phyloP scores from a whole-genome alignment of 495 filamentous ascomycete species.

The Letharia lupina region DNA sequence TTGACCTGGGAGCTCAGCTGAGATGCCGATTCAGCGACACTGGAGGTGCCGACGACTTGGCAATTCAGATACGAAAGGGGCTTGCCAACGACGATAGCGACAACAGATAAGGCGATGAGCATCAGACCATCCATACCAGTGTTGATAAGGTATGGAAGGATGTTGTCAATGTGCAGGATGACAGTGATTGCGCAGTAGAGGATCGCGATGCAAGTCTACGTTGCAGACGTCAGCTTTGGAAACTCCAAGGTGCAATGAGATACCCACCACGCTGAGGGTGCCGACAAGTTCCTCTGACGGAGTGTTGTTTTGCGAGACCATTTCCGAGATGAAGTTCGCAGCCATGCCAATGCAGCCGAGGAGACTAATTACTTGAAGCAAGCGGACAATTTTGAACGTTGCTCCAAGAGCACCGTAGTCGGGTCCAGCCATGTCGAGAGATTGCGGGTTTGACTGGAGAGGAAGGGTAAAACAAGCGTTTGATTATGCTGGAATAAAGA shows the following conservation, averaged over 20 bases:
- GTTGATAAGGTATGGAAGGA: slow-evolving; percentile 63
- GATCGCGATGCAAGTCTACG: slow-evolving; percentile 62
- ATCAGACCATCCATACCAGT: slow-evolving; percentile 56
- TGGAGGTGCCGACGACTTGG: slow-evolving; percentile 40
- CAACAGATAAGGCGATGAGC: slow-evolving; percentile 62
- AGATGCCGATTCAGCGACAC: slow-evolving; percentile 35
- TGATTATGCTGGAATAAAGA: not conserved
- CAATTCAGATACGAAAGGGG: slow-evolving; percentile 75
- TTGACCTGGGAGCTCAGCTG: slow-evolving; percentile 39
- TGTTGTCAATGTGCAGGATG: slow-evolving; percentile 67
- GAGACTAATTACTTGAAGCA: slow-evolving; percentile 62
- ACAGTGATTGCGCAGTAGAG: slow-evolving; percentile 68
- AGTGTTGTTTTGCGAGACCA: slow-evolving; percentile 52
- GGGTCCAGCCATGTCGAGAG: slow-evolving; percentile 39
- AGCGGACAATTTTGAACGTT: slow-evolving; percentile 65
- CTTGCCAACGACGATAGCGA: slow-evolving; percentile 66
- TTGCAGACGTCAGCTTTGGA: slow-evolving; percentile 5
- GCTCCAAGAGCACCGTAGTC: slow-evolving; percentile 67
- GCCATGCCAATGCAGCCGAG: slow-evolving; percentile 73
- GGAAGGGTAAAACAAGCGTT: not conserved
- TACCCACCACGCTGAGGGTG: slow-evolving; percentile 67
- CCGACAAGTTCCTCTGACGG: slow-evolving; percentile 68
- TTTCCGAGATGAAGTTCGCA: slow-evolving; percentile 73
- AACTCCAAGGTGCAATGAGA: not conserved
- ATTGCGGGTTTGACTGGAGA: slow-evolving; percentile 4